Base-by-base conservation (phyloP, 768 basidiomycete genomes). In the Lactarius pseudohatsudake region DNA sequence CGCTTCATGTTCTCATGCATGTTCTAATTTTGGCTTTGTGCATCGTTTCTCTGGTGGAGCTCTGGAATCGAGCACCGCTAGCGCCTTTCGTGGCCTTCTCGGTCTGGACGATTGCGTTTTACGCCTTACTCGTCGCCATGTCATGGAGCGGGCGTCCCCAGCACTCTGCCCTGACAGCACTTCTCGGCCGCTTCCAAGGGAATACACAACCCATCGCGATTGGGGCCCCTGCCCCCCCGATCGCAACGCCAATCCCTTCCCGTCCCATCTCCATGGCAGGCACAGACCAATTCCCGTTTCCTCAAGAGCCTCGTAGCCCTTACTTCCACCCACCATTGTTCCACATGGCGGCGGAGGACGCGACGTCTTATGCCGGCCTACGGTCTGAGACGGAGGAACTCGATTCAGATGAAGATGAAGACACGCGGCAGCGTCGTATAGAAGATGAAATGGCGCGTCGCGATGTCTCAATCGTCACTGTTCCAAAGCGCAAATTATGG, bases 371-470 rank as follows among this genome's bases (percentile, higher is more conserved):
- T 81, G 67, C 79, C 79, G 57, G 86, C 84, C 40, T 81, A 81
- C 57, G 64, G 15, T 69, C 68, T 16, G 70, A 69, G 56, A 53
- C 62, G 8, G 88, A 86, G 61, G 75, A 76, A 47, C 80, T 85
- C 11, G 87, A 90, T 22, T 87, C 89, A 36, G 88, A 90, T 57
- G 79, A 89, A 63, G 91, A 92, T 70, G 91, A 92, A 69, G 86
- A 88, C 58, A 82, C 85, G 15, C 80, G 86, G 66, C 91, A 92
- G 74, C 81, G 85, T 66, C 80, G 85, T 71, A 91, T 92, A 40
- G 92, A 93, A 74, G 87, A 89, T 64, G 91, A 93, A 76, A 90
- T 94, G 83, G 85, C 81, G 45, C 81, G 91, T 70, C 84, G 92
- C 58, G 90, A 93, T 69, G 90, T 93, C 36, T 89, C 89, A n/a